phyloP scores from a whole-genome alignment of 371 early-diverging fungal species.

The Mucor saturninus region DNA sequence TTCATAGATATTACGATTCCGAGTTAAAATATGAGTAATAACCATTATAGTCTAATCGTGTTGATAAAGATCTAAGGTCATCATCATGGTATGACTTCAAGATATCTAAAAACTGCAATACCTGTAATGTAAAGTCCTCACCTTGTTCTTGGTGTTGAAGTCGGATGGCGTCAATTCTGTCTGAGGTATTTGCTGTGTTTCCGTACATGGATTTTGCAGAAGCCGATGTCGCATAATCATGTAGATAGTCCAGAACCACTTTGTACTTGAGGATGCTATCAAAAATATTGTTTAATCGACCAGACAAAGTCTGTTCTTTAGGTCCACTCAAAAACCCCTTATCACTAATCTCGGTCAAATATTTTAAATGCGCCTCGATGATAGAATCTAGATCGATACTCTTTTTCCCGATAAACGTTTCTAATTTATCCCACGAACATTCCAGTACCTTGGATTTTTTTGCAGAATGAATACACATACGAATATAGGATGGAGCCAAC shows the following conservation, averaged over 20 bases:
- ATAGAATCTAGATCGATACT: slow-evolving; percentile 74
- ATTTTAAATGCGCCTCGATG: slow-evolving; percentile 72
- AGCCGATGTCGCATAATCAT: slow-evolving; percentile 28
- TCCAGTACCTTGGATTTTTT: slow-evolving; percentile 72
- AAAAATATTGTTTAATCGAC: slow-evolving; percentile 42
- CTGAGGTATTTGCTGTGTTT: slow-evolving; percentile 5
- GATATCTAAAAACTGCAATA: slow-evolving; percentile 53
- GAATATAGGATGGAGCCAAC: background rate
- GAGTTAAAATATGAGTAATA: slow-evolving; percentile 50
- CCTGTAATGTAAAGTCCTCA: slow-evolving; percentile 26
- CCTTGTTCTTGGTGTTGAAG: slow-evolving; percentile 36
- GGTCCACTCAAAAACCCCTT: slow-evolving; percentile 64
- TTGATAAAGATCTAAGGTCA: slow-evolving; percentile 71
- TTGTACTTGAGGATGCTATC: slow-evolving; percentile 46
- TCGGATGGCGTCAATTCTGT: slow-evolving; percentile 38
- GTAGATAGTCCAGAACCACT: slow-evolving; percentile 35
- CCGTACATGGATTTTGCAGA: background rate
- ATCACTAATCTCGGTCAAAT: slow-evolving; percentile 64
- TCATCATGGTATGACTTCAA: slow-evolving; percentile 72
- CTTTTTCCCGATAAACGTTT: slow-evolving; percentile 59
- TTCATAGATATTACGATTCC: background rate
- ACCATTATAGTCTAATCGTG: slow-evolving; percentile 82
- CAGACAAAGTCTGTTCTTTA: slow-evolving; percentile 37
- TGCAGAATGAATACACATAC: background rate
- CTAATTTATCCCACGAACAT: slow-evolving; percentile 87